Conservation (phyloP, 208 protist species). For the Phytomonas sp. region DNA sequence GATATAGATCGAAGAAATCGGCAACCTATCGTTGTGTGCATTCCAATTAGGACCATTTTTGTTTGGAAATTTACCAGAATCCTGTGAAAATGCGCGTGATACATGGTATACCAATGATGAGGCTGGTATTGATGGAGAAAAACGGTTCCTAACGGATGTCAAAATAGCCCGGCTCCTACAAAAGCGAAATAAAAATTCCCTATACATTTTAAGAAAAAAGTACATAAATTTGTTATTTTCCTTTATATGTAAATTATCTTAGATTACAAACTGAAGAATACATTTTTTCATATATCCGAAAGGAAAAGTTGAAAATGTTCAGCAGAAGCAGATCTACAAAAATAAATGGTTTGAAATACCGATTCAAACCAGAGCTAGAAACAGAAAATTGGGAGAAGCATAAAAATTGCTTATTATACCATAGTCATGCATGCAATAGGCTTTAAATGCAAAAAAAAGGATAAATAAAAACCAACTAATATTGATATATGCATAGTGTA, state of each 20-base stretch:
- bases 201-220: not conserved
- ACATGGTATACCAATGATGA: not conserved
- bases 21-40: not conserved
- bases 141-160: not conserved
- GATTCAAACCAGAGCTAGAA: no score
- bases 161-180: not conserved
- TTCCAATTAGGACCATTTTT: not conserved
- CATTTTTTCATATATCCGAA: not conserved
- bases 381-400: no score
- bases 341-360: no score
- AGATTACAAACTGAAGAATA: not conserved
- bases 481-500: no score
- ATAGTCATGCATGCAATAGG: no score
- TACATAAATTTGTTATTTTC: not conserved
- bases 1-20: constrained; percentile 22
- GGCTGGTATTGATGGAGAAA: not conserved
- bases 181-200: not conserved
- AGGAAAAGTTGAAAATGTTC: not conserved
- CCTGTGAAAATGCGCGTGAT: not conserved
- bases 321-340: not conserved
- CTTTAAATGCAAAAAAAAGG: no score
- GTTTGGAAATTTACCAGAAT: not conserved
- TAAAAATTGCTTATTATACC: no score
- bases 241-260: not conserved
- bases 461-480: no score